Evolutionary conservation across 148 eudicot genomes (phyloP), one percentile per base, ranked within the genome.

Genomic region (Fagopyrum homotropicum): DNA sequence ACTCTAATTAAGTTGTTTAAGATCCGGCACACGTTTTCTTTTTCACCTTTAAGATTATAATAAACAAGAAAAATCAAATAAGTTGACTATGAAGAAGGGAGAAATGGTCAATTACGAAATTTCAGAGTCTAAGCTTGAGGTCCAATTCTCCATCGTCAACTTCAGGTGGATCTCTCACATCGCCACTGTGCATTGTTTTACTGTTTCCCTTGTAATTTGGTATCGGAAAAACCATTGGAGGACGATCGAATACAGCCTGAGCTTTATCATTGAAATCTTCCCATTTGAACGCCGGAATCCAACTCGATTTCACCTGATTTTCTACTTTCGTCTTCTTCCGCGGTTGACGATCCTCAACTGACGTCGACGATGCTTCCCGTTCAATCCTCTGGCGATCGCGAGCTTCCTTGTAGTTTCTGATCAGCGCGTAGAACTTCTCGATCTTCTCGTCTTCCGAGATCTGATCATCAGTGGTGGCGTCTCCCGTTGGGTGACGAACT

Each of bases 371-470:
- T 35, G 47, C 48, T 5, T n/a, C 30, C 50, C 73, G 35, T n/a
- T 75, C 11, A 4, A 49, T 75, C 54, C 11, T 16, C 48, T 16
- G 74, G 55, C 74, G 48, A n/a, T 72, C 74, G 74, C 80, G 82
- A 40, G 79, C 82, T 70, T 77, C 75, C 16, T 64, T 78, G 72
- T 80, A 76, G 55, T 78, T 73, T 68, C 82, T 74, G 4, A 85
- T 79, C 9, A 85, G 47, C 16, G 77, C 82, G 72, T 79, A 85
- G 73, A 85, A 85, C 70, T 59, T 77, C 5, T 81, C 82, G 80
- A 83, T 85, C 81, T 83, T 85, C 46, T 73, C 57, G n/a, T 83
- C 86, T 2, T 81, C 80, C 35, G 69, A 63, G 4, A 52, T 4
- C 57, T 4, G 17, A 52, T 16, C 17, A 52, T 52, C 57, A 8